phyloP scores from a whole-genome alignment of 2,329 filamentous ascomycete species.

The Salinomyces thailandicus region DNA sequence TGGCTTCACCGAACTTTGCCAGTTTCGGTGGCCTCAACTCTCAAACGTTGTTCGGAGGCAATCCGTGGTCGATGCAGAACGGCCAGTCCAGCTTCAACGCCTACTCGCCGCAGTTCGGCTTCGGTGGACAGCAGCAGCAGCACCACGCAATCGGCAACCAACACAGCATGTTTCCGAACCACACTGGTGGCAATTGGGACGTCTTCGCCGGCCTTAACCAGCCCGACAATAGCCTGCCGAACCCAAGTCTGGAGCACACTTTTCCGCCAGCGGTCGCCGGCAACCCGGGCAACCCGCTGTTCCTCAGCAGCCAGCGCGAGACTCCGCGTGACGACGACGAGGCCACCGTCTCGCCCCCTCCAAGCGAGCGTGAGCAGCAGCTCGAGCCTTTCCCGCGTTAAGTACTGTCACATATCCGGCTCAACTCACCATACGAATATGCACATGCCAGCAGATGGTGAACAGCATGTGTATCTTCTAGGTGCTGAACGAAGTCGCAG shows the following conservation, averaged over 20 bases:
- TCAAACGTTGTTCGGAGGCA: conserved; percentile 7
- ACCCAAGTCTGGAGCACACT: conserved; percentile 2
- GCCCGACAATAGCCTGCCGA: not conserved
- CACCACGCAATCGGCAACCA: conserved; percentile 4
- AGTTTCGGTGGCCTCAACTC: conserved; percentile 8
- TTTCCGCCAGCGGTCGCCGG: conserved; percentile 6
- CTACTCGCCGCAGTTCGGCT: conserved; percentile 9
- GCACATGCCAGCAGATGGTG: no score
- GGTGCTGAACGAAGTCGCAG: no score
- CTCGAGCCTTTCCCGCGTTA: no score
- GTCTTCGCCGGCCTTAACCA: conserved; percentile 7
- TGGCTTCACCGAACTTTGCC: conserved; percentile 3
- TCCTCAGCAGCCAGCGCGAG: conserved; percentile 16
- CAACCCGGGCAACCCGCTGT: conserved; percentile 18
- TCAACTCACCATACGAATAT: no score
- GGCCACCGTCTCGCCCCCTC: conserved; percentile 22
- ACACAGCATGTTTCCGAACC: conserved; percentile 2
- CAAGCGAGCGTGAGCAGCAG: conserved; percentile 19
- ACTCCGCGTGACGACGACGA: conserved; percentile 19
- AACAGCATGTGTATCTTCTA: no score
- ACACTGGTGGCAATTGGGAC: conserved; percentile 8
- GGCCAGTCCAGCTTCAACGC: conserved; percentile 3
- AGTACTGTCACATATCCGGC: no score
- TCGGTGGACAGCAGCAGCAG: not conserved
- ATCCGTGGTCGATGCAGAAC: conserved; percentile 5